Conservation (phyloP, 805 yeast genomes). For the Sugiyamaella valdiviana region DNA sequence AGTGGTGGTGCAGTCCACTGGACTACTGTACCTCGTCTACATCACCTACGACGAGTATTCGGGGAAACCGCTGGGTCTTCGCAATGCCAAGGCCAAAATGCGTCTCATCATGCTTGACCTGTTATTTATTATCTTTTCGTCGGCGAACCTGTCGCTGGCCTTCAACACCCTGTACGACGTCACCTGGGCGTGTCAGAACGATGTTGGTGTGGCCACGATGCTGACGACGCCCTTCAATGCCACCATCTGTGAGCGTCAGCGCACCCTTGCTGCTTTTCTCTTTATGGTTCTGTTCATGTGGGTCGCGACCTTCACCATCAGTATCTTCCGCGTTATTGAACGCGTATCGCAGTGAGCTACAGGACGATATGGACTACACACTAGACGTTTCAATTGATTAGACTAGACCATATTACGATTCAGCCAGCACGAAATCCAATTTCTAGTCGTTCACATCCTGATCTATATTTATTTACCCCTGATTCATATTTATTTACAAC, state of each 20-base stretch:
- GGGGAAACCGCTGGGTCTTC: conserved; percentile 85
- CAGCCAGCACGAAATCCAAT: background rate
- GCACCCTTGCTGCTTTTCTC: conserved; percentile 70
- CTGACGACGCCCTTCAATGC: conserved; percentile 32
- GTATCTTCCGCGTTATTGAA: conserved; percentile 76
- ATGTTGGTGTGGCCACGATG: conserved; percentile 26
- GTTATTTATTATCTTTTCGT: conserved; percentile 77
- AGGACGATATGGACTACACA: too few species aligned
- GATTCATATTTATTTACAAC: too few species aligned
- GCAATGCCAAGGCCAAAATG: conserved; percentile 80
- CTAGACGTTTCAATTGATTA: too few species aligned
- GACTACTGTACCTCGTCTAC: conserved; percentile 68
- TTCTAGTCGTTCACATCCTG: background rate
- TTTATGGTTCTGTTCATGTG: conserved; percentile 71
- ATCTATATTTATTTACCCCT: background rate
- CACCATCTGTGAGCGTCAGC: conserved; percentile 69
- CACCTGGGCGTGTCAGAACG: conserved; percentile 65
- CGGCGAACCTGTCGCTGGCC: conserved; percentile 81
- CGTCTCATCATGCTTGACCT: conserved; percentile 75
- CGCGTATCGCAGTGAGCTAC: conserved; percentile 24
- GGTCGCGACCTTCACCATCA: conserved; percentile 79
- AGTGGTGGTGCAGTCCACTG: conserved; percentile 71
- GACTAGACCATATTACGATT: too few species aligned
- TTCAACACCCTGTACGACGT: conserved; percentile 76
- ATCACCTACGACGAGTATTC: conserved; percentile 87